phyloP scores from a whole-genome alignment of 139 green algal genomes.

The Medakamo hakoo region DNA sequence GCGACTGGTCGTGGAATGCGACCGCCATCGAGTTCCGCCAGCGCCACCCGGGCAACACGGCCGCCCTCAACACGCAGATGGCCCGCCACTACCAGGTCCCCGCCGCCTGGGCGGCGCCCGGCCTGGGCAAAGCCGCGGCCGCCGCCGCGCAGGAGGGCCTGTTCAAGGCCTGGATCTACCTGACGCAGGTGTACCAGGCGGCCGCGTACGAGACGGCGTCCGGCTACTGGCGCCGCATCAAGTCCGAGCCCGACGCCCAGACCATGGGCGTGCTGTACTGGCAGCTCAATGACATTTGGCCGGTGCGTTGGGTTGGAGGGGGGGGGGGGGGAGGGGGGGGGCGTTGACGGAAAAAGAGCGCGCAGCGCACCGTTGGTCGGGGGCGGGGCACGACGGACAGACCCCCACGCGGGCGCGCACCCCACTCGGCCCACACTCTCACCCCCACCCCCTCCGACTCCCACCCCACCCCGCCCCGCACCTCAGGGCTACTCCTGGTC shows the following conservation, averaged over 20 bases:
- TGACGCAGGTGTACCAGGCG: constrained; percentile 47
- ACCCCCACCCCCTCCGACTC: too few relatives aligned
- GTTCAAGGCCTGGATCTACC: constrained; percentile 25
- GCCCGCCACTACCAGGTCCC: not conserved
- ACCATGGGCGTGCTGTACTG: constrained; percentile 70
- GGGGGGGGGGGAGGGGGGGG: not conserved
- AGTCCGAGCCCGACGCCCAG: constrained; percentile 18
- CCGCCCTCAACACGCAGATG: not conserved
- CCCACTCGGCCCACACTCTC: too few relatives aligned
- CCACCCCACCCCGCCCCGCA: not conserved
- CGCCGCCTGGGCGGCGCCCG: not conserved
- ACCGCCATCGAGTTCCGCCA: not conserved
- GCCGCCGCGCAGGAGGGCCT: not conserved
- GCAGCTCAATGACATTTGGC: constrained; percentile 72
- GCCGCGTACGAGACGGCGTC: constrained; percentile 48
- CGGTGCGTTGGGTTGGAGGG: constrained; percentile 4
- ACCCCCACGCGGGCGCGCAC: too few relatives aligned
- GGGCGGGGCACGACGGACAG: too few relatives aligned
- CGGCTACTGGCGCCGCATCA: constrained; percentile 36
- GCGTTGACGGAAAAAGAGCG: not conserved
- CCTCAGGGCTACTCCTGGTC: constrained; percentile 39
- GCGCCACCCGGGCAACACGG: not conserved
- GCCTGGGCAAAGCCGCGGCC: not conserved
- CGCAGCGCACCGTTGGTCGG: not conserved
- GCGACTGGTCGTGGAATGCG: not conserved